Evolutionary conservation across 345 rosid genomes (phyloP), one percentile per base, ranked within the genome.

Genomic region (Salix viminalis): DNA sequence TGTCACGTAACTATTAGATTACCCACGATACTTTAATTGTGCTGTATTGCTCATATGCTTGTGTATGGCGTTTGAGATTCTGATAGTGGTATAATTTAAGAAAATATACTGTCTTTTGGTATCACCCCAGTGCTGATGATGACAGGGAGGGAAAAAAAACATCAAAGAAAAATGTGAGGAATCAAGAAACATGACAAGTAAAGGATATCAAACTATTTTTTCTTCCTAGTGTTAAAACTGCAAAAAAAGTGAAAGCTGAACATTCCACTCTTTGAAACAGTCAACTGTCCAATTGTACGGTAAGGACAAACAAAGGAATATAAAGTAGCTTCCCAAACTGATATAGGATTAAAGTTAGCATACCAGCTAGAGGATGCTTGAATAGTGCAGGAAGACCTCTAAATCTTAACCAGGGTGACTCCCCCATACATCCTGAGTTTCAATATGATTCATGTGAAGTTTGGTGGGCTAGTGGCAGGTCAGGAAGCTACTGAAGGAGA

Each of bases 401-500:
- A 76, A 61, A 66, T 72, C 34, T 73, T 41, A 82, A 70, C 62
- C 15, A 69, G 74, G 76, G 79, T 71, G 71, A 67, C 54, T 58
- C 39, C 58, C 15, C 16, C 46, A 65, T 69, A 41, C 39, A n/a
- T 67, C 79, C 48, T 10, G 65, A 78, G 83, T 74, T 81, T 71
- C 76, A 70, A 66, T 75, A 61, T 83, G 79, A 81, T 86, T 87
- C 80, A 83, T 81, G 73, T 79, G 66, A 75, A 85, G 85, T 76
- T 79, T 89, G 87, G 82, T 89, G 88, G 86, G 87, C 61, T 82
- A 91, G 93, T 84, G 87, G 94, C 96, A 90, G 96, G 91, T 89
- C 80, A 80, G 88, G 95, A 74, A 86, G 97, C 90, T 82, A 89
- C 82, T 83, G 93, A 90, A 85, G 93, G 88, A 82, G 91, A 87